A percentile compares a stretch with the other conserved stretches of the same genome.
These are phyloP conservation scores for Rheum nobile DNA, from an alignment of 148 eudicot genomes.

Conservation along the genomic window DNA sequence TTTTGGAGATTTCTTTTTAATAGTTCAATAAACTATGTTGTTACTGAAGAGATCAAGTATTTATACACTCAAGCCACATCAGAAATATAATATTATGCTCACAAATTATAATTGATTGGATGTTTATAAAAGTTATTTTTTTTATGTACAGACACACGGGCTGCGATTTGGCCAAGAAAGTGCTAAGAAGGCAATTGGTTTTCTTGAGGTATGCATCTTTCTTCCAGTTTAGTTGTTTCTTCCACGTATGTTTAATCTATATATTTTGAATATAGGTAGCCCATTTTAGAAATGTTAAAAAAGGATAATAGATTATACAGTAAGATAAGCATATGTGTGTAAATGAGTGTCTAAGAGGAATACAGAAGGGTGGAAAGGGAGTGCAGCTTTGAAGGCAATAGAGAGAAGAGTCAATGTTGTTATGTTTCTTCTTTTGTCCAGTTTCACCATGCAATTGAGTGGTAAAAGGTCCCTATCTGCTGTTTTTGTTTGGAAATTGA, in stretches of 20 bases:
- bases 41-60: too few relatives aligned
- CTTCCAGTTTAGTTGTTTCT: background rate
- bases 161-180: conserved; percentile 74
- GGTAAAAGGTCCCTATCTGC: conserved; percentile 7
- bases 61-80: too few relatives aligned
- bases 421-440: conserved; percentile 18
- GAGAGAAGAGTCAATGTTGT: conserved; percentile 12
- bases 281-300: background rate
- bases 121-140: background rate
- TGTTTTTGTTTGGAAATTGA: conserved; percentile 17
- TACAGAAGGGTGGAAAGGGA: background rate
- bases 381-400: conserved; percentile 2
- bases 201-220: conserved; percentile 52
- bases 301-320: background rate
- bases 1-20: too few relatives aligned
- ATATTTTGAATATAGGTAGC: background rate
- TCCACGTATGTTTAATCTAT: background rate
- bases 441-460: conserved; percentile 24
- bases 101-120: background rate
- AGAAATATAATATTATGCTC: background rate
- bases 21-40: too few relatives aligned
- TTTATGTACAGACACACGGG: conserved; percentile 69
- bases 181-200: conserved; percentile 78
- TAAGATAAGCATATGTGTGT: too few relatives aligned
- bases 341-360: background rate